These are phyloP conservation scores for Globisporangium heterothallicum DNA, from an alignment of 352 stramenopile genomes.

Conservation along the genomic window DNA sequence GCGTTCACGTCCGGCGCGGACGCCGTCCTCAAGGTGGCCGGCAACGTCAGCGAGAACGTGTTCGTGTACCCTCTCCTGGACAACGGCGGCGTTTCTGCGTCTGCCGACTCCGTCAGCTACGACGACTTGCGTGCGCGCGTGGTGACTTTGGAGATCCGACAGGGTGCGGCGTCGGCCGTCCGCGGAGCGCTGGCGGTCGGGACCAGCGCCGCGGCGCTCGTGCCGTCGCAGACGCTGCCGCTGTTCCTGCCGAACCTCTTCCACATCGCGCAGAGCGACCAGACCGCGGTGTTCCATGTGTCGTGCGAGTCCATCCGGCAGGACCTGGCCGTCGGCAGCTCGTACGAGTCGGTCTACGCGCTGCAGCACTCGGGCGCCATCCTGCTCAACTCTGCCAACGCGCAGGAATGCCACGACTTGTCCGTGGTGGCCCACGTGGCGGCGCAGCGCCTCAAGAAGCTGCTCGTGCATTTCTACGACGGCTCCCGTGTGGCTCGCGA, in stretches of 20 bases:
- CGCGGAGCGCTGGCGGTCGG: constrained; percentile 55
- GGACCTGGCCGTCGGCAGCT: constrained; percentile 49
- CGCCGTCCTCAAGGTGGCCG: constrained; percentile 52
- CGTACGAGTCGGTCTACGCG: constrained; percentile 61
- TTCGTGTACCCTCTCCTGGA: constrained; percentile 58
- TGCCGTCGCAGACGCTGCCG: constrained; percentile 69
- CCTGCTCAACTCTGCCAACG: constrained; percentile 59
- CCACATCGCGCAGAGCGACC: constrained; percentile 35
- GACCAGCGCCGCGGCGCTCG: constrained; percentile 37
- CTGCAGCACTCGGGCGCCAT: constrained; percentile 67
- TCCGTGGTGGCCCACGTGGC: constrained; percentile 72
- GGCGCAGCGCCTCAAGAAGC: constrained; percentile 46
- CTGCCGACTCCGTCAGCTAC: constrained; percentile 12
- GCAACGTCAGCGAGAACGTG: constrained; percentile 52
- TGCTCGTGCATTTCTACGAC: constrained; percentile 82
- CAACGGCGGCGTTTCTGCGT: constrained; percentile 2
- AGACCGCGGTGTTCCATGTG: constrained; percentile 57
- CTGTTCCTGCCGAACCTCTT: constrained; percentile 73
- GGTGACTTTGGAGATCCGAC: constrained; percentile 55
- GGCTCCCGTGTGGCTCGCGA: constrained; percentile 59
- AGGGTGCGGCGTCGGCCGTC: constrained; percentile 47
- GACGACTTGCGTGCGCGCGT: constrained; percentile 38
- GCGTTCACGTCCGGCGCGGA: constrained; percentile 49
- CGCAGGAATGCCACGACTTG: constrained; percentile 77
- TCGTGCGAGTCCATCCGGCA: constrained; percentile 46